Conservation (phyloP, 176 grass and related monocot species). For the Carex cristatella region DNA sequence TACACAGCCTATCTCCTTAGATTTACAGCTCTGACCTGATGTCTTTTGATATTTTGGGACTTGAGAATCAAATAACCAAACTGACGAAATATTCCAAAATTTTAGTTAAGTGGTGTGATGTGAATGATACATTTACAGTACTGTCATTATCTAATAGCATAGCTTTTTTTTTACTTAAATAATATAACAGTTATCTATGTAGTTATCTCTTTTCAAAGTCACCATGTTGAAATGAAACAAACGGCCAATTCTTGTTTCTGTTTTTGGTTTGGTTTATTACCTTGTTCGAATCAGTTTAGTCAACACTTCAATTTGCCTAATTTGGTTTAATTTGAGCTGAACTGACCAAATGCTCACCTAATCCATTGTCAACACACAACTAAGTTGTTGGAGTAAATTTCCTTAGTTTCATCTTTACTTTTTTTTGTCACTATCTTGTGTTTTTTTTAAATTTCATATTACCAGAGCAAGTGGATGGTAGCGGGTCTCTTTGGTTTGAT, state of each 20-base stretch:
- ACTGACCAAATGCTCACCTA: background rate
- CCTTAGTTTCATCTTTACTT: background rate
- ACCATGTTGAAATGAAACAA: background rate
- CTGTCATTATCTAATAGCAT: background rate
- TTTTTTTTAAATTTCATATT: background rate
- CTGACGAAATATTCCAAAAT: background rate
- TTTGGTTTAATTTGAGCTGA: background rate
- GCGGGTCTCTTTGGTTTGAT: constrained; percentile 39
- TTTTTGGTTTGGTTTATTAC: background rate
- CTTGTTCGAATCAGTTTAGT: background rate
- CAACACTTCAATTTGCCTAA: background rate
- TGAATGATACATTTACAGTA: background rate
- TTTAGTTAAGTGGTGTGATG: background rate
- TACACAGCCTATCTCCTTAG: background rate
- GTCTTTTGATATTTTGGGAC: background rate
- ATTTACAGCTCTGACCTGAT: background rate
- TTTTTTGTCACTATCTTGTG: background rate
- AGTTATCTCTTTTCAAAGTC: background rate
- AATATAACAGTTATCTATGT: background rate
- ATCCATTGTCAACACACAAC: background rate
- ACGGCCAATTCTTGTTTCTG: background rate
- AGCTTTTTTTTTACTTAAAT: background rate
- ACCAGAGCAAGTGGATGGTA: constrained; percentile 87
- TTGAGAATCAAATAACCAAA: background rate
- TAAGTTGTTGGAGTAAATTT: background rate